Evolutionary conservation across 805 yeast species (phyloP), one percentile per base, ranked within the genome.

Genomic region (Candida boleticola): DNA sequence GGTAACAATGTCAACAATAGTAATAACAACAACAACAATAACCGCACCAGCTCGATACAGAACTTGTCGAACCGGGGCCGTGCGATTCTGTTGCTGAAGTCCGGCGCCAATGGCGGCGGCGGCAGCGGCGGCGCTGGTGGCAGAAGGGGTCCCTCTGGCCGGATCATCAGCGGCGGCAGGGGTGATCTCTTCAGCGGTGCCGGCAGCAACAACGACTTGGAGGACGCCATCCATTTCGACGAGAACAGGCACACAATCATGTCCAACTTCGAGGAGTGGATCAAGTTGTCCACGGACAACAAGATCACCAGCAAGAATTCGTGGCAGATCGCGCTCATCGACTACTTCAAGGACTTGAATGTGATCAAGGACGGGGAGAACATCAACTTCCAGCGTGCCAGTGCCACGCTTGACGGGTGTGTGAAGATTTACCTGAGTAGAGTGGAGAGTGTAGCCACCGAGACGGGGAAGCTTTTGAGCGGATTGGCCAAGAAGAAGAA

Each of bases 391-490:
- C 96, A 88, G 59, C 80, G 83, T 51, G 98, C 97, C 0, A 81
- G 93, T 0, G 89, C 95, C 2, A 88, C 97, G 0, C 68, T 92
- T 18, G 97, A 90, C 55, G 97, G 97, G 0, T 90, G 97, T 69
- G 92, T 90, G 26, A 89, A 89, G 65, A 88, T 92, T 40, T 92
- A 92, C 58, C 80, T 90, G 10, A 85, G 95, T 13, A 77, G 98
- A 53, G 89, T 92, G 18, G 97, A 90, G 54, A 85, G 96, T 0
- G 95, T 89, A 0, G 95, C 90, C 4, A 82, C 85, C 6, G 97
- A 90, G 54, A 89, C 97, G 0, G 95, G 96, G 2, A 80, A 82
- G 52, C 68, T 92, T 42, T 63, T 89, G 27, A 84, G 86, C 61
- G 95, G 96, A 3, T 63, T 87, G 42, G 81, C 89, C 2, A 66